These are phyloP conservation scores for Tolypocladium amazonense DNA, from an alignment of 2,329 filamentous ascomycete genomes.

Conservation along the genomic window DNA sequence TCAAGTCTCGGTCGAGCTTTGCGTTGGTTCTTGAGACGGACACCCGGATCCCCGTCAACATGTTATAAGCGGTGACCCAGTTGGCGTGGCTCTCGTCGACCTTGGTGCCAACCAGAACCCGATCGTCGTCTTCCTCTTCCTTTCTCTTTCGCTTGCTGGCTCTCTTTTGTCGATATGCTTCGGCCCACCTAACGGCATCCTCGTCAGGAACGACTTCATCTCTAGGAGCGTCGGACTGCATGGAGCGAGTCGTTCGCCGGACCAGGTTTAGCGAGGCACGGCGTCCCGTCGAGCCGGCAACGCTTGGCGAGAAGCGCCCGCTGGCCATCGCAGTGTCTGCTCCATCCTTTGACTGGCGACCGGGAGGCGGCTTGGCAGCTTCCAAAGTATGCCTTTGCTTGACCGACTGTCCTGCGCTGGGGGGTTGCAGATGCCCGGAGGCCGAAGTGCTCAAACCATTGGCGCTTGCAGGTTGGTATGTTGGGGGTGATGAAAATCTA, in stretches of 20 bases:
- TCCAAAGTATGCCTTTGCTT: slow-evolving; percentile 83
- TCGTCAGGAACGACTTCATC: slow-evolving; percentile 83
- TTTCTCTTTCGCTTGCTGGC: slow-evolving; percentile 75
- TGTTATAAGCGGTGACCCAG: slow-evolving; percentile 97
- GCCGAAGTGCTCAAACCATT: slow-evolving; percentile 29
- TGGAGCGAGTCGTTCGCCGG: slow-evolving; percentile 70
- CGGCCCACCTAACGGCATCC: slow-evolving; percentile 83
- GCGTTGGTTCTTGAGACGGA: slow-evolving; percentile 94
- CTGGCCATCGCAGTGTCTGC: slow-evolving; percentile 56
- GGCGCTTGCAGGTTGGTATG: slow-evolving; percentile 32
- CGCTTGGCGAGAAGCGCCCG: slow-evolving; percentile 69
- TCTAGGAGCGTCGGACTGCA: slow-evolving; percentile 72
- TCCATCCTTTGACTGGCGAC: slow-evolving; percentile 62
- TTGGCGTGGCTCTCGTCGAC: slow-evolving; percentile 96
- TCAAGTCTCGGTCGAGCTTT: slow-evolving; percentile 85
- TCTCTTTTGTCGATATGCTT: slow-evolving; percentile 83
- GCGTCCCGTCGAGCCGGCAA: slow-evolving; percentile 47
- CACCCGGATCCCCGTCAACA: slow-evolving; percentile 97
- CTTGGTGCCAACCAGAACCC: slow-evolving; percentile 91
- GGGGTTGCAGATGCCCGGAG: slow-evolving; percentile 40
- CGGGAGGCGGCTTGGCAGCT: slow-evolving; percentile 60
- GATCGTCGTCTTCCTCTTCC: slow-evolving; percentile 85
- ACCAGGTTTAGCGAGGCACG: slow-evolving; percentile 76
- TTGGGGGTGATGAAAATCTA: slow-evolving; percentile 54
- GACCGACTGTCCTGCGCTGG: slow-evolving; percentile 38